Evolutionary conservation across 2,329 filamentous ascomycete genomes (phyloP), one percentile per base, ranked within the genome.

Genomic region (Fusarium staphyleae): DNA sequence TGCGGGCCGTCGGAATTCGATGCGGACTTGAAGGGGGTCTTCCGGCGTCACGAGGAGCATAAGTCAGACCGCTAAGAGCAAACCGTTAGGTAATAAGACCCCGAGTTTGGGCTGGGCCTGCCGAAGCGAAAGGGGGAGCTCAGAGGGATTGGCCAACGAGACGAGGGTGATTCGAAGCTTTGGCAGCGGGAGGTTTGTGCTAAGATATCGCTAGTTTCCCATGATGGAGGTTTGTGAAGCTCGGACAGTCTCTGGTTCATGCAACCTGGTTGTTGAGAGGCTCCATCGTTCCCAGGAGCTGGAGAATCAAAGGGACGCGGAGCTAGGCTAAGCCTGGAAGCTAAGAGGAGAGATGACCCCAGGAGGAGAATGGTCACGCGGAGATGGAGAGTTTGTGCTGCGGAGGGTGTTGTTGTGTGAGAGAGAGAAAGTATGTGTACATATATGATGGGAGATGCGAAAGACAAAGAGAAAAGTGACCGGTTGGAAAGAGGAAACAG

Each of bases 61-160:
- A 19, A 54, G 36, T 26, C 37, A 52, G 58, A 52, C 60, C 62
- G 57, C 63, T 65, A 65, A 52, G 44, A 56, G 58, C 50, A 62
- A 67, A 66, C 39, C 14, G 43, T 67, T 66, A 66, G 53, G 57
- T 66, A 66, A 66, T 57, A 48, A 47, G 26, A 41, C 39, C 57
- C n/a, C 39, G 49, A 50, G 42, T 44, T 49, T 33, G 41, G 47
- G 47, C 53, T 56, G 32, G 52, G 29, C 42, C 24, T 22, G 33
- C 24, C 26, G 15, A 34, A 55, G 28, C 16, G 37, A 55, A 62
- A 61, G 53, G 57, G 57, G 57, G 36, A 55, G 53, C 43, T 48
- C n/a, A 32, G 26, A 48, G 40, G 55, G 45, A 61, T 62, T 62
- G 58, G 43, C 44, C 55, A 62, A 63, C 52, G 42, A 37, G 30